Conservation (phyloP, 2,329 filamentous ascomycete species). For the Capronia epimyces region DNA sequence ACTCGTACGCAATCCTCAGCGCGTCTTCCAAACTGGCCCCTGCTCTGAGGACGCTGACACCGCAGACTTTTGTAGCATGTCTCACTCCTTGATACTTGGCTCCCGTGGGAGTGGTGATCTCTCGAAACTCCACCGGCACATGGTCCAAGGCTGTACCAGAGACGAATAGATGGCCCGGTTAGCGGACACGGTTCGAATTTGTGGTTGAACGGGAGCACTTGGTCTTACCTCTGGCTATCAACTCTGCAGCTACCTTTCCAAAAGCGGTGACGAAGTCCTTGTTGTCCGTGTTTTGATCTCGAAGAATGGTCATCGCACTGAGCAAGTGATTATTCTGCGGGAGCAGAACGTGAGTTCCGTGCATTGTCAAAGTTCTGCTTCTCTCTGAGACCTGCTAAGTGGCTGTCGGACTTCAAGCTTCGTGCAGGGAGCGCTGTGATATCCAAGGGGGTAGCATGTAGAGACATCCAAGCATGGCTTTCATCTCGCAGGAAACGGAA, state of each 20-base stretch:
- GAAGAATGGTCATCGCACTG: constrained; percentile 58
- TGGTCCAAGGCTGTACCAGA: constrained; percentile 26
- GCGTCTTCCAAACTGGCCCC: constrained; percentile 34
- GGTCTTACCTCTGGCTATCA: too few species aligned
- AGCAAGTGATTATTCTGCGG: constrained; percentile 62
- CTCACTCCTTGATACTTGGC: constrained; percentile 17
- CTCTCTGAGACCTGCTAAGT: too few species aligned
- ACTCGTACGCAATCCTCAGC: constrained; percentile 31
- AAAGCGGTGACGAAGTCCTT: constrained; percentile 4
- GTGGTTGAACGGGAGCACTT: too few species aligned
- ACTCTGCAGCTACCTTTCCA: constrained; percentile 8
- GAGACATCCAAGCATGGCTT: too few species aligned
- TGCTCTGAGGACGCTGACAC: constrained; percentile 34
- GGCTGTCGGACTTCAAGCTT: too few species aligned
- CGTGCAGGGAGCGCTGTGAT: too few species aligned
- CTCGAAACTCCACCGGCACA: constrained; percentile 16
- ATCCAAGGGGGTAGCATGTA: too few species aligned
- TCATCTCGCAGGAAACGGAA: too few species aligned
- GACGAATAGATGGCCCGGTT: too few species aligned
- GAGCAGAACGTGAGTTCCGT: too few species aligned
- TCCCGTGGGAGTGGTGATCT: constrained; percentile 20
- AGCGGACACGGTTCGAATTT: too few species aligned
- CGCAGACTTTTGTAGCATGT: constrained; percentile 29
- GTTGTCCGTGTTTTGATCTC: constrained; percentile 6
- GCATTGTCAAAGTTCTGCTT: too few species aligned